Evolutionary conservation across 371 early-diverging fungal species (phyloP).

Genomic region (Capillidium rhysosporum): DNA sequence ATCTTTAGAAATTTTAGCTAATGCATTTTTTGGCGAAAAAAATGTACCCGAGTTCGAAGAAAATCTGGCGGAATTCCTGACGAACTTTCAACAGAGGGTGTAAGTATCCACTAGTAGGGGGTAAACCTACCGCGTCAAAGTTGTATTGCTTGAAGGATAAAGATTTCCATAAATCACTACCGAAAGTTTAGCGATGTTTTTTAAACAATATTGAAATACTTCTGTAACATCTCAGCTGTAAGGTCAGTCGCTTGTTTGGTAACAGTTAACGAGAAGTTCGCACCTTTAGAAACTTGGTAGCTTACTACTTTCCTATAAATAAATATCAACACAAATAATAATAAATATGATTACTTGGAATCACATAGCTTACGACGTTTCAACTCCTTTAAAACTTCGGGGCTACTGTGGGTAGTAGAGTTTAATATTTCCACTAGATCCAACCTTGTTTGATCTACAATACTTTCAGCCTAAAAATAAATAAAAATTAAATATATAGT

Average conservation of each 20-base stretch:
- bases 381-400: slow-evolving; percentile 53
- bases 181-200: slow-evolving; percentile 7
- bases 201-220: slow-evolving; percentile 15
- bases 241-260: slow-evolving; percentile 88
- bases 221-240: slow-evolving; percentile 84
- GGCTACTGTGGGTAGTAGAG: slow-evolving; percentile 36
- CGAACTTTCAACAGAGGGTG: slow-evolving; percentile 99
- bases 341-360: slow-evolving; percentile 28
- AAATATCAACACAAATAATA: neutral
- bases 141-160: slow-evolving; percentile 96
- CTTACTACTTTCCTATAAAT: slow-evolving; percentile 48
- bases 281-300: slow-evolving; percentile 78
- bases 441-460: slow-evolving; percentile 65
- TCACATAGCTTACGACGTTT: slow-evolving; percentile 76
- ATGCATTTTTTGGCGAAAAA: neutral
- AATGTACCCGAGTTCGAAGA: slow-evolving; percentile 90
- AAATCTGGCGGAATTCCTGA: slow-evolving; percentile 97
- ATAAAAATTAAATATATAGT: neutral
- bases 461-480: slow-evolving; percentile 30
- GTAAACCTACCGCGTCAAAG: slow-evolving; percentile 82
- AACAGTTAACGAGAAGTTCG: slow-evolving; percentile 61
- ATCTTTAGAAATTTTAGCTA: slow-evolving; percentile 24
- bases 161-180: slow-evolving; percentile 78
- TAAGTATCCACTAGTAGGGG: slow-evolving; percentile 77
- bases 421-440: slow-evolving; percentile 46